Percentiles rank a stretch among this genome's conserved stretches.
These are phyloP conservation scores for Lathyrus tuberosus DNA, from an alignment of 306 rosid species.

Conservation along the genomic window DNA sequence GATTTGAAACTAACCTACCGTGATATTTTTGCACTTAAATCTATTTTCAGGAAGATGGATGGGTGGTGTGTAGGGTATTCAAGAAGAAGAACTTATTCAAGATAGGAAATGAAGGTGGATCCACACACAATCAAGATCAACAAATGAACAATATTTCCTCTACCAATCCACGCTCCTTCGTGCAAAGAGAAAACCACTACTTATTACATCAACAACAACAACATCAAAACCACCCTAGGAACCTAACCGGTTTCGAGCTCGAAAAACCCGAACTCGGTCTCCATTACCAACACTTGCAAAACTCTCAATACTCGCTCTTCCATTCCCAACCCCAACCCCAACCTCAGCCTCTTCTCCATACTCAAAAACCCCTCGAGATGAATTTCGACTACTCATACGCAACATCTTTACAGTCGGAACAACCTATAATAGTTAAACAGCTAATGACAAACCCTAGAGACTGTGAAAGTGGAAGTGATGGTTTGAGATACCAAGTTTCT, in stretches of 20 bases:
- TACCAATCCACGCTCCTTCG: slow-evolving; percentile 47
- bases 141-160: slow-evolving; percentile 50
- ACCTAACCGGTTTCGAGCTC: slow-evolving; percentile 49
- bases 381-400: slow-evolving; percentile 47
- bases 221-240: slow-evolving; percentile 32
- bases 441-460: slow-evolving; percentile 73
- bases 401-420: slow-evolving; percentile 39
- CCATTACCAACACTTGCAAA: slow-evolving; percentile 55
- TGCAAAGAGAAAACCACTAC: slow-evolving; percentile 65
- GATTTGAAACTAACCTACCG: background rate
- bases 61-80: slow-evolving; percentile 96
- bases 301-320: slow-evolving; percentile 58
- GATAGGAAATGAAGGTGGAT: slow-evolving; percentile 57
- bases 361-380: slow-evolving; percentile 44
- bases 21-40: background rate
- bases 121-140: slow-evolving; percentile 58
- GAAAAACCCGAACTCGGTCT: slow-evolving; percentile 59
- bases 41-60: slow-evolving; percentile 80
- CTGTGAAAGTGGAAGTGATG: slow-evolving; percentile 68
- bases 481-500: slow-evolving; percentile 58
- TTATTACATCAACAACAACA: slow-evolving; percentile 56
- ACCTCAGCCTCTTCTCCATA: slow-evolving; percentile 39
- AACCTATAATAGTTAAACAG: slow-evolving; percentile 58
- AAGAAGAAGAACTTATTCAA: slow-evolving; percentile 94
- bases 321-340: slow-evolving; percentile 39